Conservation (phyloP, 805 yeast genomes). For the Myxozyma vanderwaltii region DNA sequence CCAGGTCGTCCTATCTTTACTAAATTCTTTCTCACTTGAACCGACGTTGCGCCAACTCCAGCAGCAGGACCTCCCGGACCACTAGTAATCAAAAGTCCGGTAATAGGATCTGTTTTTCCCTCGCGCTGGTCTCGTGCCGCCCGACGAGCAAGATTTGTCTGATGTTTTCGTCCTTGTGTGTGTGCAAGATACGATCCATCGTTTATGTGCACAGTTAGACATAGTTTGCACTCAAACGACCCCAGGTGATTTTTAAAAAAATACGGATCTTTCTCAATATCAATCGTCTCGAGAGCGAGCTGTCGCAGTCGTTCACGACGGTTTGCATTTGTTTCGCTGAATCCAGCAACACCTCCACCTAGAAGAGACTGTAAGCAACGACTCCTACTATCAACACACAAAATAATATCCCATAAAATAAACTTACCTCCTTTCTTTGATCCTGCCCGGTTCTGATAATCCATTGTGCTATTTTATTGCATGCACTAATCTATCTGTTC, state of each 20-base stretch:
- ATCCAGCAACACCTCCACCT: slow-evolving; percentile 84
- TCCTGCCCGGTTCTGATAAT: slow-evolving; percentile 85
- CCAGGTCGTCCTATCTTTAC: slow-evolving; percentile 73
- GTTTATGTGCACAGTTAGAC: slow-evolving; percentile 78
- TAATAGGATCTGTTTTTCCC: slow-evolving; percentile 28
- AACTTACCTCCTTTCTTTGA: slow-evolving; percentile 69
- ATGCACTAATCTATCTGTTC: too few relatives aligned
- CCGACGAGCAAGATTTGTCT: slow-evolving; percentile 67
- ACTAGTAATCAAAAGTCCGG: slow-evolving; percentile 10
- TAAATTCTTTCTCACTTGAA: slow-evolving; percentile 52
- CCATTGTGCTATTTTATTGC: slow-evolving; percentile 54
- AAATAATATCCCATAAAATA: background rate
- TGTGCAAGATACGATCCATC: slow-evolving; percentile 84
- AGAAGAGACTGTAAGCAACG: too few relatives aligned
- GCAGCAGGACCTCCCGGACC: slow-evolving; percentile 20
- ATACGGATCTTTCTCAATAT: slow-evolving; percentile 68
- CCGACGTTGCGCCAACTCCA: slow-evolving; percentile 41
- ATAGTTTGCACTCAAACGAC: slow-evolving; percentile 76
- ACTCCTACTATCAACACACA: too few relatives aligned
- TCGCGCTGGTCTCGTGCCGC: slow-evolving; percentile 40
- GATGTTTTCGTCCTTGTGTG: slow-evolving; percentile 82
- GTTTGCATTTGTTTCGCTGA: slow-evolving; percentile 66
- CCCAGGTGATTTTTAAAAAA: slow-evolving; percentile 84
- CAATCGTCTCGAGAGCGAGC: slow-evolving; percentile 52
- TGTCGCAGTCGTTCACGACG: slow-evolving; percentile 68